These are phyloP conservation scores for Serendipita sp. DNA, from an alignment of 768 basidiomycete genomes.

Conservation along the genomic window DNA sequence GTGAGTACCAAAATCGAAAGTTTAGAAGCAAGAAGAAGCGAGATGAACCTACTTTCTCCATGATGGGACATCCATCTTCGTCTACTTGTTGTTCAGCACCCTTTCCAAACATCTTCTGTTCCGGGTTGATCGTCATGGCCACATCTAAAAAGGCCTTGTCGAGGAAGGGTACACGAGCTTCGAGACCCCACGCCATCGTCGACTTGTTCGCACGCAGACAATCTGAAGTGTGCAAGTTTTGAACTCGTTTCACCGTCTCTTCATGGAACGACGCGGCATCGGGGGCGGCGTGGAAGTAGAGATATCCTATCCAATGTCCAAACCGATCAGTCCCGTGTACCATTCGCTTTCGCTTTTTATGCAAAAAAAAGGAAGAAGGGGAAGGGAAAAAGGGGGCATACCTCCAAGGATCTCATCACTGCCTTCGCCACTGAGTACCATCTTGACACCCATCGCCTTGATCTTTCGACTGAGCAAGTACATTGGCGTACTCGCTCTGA, in stretches of 20 bases:
- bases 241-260: conserved; percentile 86
- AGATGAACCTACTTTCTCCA: conserved; percentile 67
- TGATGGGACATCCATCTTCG: conserved; percentile 71
- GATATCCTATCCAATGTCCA: conserved; percentile 48
- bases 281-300: conserved; percentile 98
- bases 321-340: too few relatives aligned
- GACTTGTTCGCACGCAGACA: conserved; percentile 99
- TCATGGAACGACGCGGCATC: conserved; percentile 80
- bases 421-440: conserved; percentile 96
- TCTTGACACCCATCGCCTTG: conserved; percentile 99
- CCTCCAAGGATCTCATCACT: conserved; percentile 97
- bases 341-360: not conserved
- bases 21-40: too few relatives aligned
- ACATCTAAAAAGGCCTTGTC: conserved; percentile 93
- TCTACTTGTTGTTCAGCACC: conserved; percentile 59
- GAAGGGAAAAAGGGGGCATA: conserved; percentile 18
- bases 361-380: not conserved
- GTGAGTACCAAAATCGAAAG: not conserved
- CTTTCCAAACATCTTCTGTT: conserved; percentile 79
- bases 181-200: conserved; percentile 99
- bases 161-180: conserved; percentile 96
- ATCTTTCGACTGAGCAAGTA: conserved; percentile 95
- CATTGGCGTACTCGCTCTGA: conserved; percentile 96
- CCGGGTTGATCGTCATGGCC: conserved; percentile 77
- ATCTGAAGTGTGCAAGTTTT: conserved; percentile 94